Evolutionary conservation across 192 early-diverging fungal species (phyloP).

Genomic region (Coemansia sp.): DNA sequence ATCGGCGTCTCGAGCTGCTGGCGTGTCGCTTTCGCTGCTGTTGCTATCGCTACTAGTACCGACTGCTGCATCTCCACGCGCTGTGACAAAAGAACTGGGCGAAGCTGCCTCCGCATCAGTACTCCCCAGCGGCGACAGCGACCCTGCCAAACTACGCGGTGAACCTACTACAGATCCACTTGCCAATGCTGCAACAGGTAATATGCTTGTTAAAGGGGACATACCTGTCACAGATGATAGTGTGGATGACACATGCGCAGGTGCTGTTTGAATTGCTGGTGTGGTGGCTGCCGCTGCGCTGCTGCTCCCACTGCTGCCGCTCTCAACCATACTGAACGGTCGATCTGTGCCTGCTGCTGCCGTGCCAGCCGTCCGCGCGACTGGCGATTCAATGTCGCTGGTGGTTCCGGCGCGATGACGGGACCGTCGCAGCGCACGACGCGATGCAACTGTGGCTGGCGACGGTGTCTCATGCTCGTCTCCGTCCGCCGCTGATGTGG

Average conservation of each 20-base stretch:
- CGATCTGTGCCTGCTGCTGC: constrained; percentile 20
- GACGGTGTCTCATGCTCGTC: background rate
- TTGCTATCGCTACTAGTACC: background rate
- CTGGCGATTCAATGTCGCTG: constrained; percentile 50
- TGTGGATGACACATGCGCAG: background rate
- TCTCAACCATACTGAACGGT: constrained; percentile 52
- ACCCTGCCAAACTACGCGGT: background rate
- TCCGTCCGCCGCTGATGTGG: background rate
- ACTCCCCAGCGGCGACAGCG: background rate
- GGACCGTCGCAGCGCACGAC: constrained; percentile 22
- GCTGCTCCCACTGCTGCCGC: constrained; percentile 24
- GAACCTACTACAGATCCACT: background rate
- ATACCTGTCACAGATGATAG: background rate
- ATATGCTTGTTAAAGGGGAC: background rate
- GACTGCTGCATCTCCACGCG: background rate
- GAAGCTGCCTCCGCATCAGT: constrained; percentile 12
- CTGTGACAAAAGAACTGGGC: constrained; percentile 33
- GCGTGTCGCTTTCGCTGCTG: background rate
- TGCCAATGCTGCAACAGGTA: background rate
- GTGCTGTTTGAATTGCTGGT: background rate
- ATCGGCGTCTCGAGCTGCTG: constrained; percentile 5
- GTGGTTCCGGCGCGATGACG: constrained; percentile 50
- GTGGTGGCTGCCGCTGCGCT: constrained; percentile 7
- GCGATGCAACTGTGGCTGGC: background rate
- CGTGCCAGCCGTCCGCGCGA: constrained; percentile 10